phyloP scores from a whole-genome alignment of 2,329 filamentous ascomycete species.

The Pseudogymnoascus sp. region DNA sequence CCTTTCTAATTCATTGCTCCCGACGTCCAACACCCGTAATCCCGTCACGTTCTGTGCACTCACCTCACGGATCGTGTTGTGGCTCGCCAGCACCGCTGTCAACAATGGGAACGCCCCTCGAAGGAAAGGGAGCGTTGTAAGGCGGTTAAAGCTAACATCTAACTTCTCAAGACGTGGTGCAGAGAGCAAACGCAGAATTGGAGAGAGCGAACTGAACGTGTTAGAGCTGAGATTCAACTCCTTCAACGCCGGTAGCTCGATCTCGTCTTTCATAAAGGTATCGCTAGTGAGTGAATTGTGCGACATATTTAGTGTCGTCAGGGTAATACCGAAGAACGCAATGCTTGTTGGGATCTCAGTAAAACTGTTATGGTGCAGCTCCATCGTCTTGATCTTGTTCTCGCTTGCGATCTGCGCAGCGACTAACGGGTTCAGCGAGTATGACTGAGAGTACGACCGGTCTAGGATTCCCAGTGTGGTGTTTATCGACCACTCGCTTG shows the following conservation, averaged over 20 bases:
- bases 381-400: constrained; percentile 49
- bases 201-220: constrained; percentile 61
- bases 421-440: constrained; percentile 50
- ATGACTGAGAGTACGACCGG: constrained; percentile 58
- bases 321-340: constrained; percentile 59
- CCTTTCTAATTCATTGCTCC: constrained; percentile 77
- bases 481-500: constrained; percentile 37
- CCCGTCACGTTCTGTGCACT: constrained; percentile 68
- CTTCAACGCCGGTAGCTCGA: constrained; percentile 66
- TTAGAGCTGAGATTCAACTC: constrained; percentile 72
- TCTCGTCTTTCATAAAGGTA: constrained; percentile 55
- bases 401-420: constrained; percentile 48
- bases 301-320: constrained; percentile 66
- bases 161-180: constrained; percentile 70
- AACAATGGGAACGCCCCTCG: constrained; percentile 63
- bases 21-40: constrained; percentile 67
- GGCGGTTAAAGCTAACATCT: constrained; percentile 75
- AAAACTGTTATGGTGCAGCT: constrained; percentile 72
- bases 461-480: constrained; percentile 53
- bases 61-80: constrained; percentile 71
- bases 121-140: constrained; percentile 62
- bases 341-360: constrained; percentile 61
- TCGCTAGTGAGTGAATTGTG: constrained; percentile 64
- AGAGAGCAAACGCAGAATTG: constrained; percentile 58
- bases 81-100: constrained; percentile 62